A percentile compares a stretch with the other conserved stretches of the same genome.
Conservation (phyloP, 306 rosid species). For the Corylus americana region DNA sequence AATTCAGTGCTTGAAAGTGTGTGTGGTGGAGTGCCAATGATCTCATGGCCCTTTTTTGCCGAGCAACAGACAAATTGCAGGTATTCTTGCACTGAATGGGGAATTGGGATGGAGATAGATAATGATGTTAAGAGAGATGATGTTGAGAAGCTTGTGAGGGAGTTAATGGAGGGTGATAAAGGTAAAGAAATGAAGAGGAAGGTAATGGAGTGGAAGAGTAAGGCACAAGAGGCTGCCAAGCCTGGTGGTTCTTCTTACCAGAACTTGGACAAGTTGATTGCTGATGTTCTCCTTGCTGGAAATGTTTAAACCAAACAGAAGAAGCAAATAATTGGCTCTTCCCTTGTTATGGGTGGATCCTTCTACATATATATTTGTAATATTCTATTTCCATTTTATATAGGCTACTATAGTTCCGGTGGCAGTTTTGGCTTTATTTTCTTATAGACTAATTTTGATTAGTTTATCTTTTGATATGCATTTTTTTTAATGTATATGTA, state of each 20-base stretch:
- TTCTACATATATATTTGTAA: no score
- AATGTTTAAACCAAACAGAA: no score
- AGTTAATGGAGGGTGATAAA: conserved; percentile 17
- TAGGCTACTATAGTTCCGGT: no score
- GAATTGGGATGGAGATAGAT: conserved; percentile 19
- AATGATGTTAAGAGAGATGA: conserved; percentile 17
- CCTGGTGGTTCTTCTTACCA: conserved; percentile 12
- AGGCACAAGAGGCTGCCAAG: neutral
- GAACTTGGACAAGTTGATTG: neutral
- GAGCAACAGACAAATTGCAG: conserved; percentile 26
- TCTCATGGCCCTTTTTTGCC: conserved; percentile 30
- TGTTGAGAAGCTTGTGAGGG: conserved; percentile 14
- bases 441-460: no score
- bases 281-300: neutral
- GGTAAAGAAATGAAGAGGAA: conserved; percentile 19
- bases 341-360: no score
- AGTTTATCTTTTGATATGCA: no score
- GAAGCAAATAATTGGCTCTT: no score
- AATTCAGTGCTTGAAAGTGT: conserved; percentile 17
- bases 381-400: no score
- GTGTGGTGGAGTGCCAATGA: conserved; percentile 16
- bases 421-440: no score
- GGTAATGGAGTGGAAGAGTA: conserved; percentile 12
- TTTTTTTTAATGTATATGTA: no score
- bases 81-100: conserved; percentile 31